Base-by-base conservation (phyloP, 2,329 filamentous ascomycete species). In the Colletotrichum zoysiae region DNA sequence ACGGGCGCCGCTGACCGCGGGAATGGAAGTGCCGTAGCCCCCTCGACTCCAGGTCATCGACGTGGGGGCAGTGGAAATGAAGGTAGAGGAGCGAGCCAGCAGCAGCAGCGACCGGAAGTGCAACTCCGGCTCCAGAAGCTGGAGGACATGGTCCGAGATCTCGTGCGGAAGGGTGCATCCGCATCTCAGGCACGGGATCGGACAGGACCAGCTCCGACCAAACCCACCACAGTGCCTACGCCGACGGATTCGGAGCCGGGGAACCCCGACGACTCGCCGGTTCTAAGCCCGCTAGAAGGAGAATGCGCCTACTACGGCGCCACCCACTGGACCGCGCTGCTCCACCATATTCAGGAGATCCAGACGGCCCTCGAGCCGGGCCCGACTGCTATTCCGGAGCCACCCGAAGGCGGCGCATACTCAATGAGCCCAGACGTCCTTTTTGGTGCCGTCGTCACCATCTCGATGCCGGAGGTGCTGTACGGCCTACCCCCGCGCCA, bases 281-380 rank as follows among this genome's bases (percentile, higher is more conserved):
- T 51, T n/a, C 42, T 40, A 23, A 50, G 35, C 5, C 35, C 67
- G 12, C 26, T 18, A 16, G 71, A 71, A 20, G 46, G 69, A 33
- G 55, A 69, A n/a, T 59, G 57, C 33, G 46, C 65, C 3, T 84
- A 82, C 58, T 78, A 80, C 18, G 83, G 81, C 0, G 78, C 79
- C 4, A 84, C 83, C 5, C 81, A 82, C 46, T 85, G 83, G 81
- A 76, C 80, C 4, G 79, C 83, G 0, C 75, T 85, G 33, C 81
- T 85, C 5, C 80, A 84, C 50, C 80, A 81, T 67, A 84, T 85
- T 53, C 81, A 77, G 23, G 80, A 84, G 70, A 82, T 85, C 30
- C 81, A 83, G 66, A 78, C 75, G 30, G 77, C 79, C n/a, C 78
- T 85, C 3, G 69, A 75, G 18, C 70, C 73, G 9, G 73, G 72